phyloP scores from a whole-genome alignment of 2,329 filamentous ascomycete species.

The Madurella mycetomatis region DNA sequence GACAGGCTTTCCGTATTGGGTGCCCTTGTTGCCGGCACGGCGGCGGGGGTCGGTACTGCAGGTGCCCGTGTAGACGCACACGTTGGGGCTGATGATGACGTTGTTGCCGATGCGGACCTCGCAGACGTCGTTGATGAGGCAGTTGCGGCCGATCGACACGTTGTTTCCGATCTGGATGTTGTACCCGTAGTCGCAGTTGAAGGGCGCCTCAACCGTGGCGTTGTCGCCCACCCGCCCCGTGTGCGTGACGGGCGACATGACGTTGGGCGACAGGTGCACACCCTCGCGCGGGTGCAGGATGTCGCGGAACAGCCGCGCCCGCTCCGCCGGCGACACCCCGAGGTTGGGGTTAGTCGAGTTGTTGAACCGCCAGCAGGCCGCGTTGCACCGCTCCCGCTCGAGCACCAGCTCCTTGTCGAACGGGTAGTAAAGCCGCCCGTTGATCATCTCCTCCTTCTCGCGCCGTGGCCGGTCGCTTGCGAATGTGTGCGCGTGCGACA shows the following conservation, averaged over 20 bases:
- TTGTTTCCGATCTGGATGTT: constrained; percentile 86
- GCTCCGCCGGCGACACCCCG: constrained; percentile 65
- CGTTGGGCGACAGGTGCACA: constrained; percentile 52
- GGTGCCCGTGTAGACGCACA: constrained; percentile 76
- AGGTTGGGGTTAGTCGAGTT: constrained; percentile 71
- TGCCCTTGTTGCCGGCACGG: constrained; percentile 68
- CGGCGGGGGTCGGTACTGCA: constrained; percentile 68
- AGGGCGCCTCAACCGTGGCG: constrained; percentile 79
- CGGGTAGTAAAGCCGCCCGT: constrained; percentile 72
- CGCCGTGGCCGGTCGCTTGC: constrained; percentile 42
- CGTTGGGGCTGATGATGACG: constrained; percentile 74
- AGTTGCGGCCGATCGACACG: constrained; percentile 77
- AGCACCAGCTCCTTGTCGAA: constrained; percentile 72
- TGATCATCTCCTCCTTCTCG: constrained; percentile 89
- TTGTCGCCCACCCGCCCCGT: constrained; percentile 66
- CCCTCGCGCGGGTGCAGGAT: constrained; percentile 62
- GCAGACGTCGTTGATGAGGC: constrained; percentile 81
- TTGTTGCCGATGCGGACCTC: constrained; percentile 76
- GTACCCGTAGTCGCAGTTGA: constrained; percentile 87
- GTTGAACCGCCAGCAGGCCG: constrained; percentile 82
- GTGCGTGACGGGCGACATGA: constrained; percentile 48
- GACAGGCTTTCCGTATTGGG: constrained; percentile 66
- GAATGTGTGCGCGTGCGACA: constrained; percentile 50
- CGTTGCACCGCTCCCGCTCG: constrained; percentile 80
- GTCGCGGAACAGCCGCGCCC: constrained; percentile 64